These are phyloP conservation scores for Aurifilum marmelostoma DNA, from an alignment of 2,329 filamentous ascomycete genomes.

Conservation along the genomic window DNA sequence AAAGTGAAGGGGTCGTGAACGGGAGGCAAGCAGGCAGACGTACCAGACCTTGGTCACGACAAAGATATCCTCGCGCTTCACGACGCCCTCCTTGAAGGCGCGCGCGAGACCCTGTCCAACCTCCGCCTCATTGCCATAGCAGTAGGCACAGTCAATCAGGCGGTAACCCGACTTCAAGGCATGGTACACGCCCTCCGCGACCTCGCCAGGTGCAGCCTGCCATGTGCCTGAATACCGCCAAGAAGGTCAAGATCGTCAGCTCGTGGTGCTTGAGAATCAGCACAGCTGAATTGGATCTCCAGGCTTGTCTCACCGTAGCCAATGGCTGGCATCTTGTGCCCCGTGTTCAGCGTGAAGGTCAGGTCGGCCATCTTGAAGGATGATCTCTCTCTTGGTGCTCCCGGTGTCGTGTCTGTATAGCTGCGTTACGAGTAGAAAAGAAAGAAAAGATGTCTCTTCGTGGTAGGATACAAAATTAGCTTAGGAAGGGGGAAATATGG, in stretches of 20 bases:
- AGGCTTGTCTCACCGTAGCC: conserved; percentile 57
- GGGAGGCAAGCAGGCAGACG: background rate
- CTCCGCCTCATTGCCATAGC: conserved; percentile 81
- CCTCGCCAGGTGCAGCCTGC: conserved; percentile 63
- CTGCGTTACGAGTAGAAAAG: background rate
- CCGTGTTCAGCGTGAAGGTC: conserved; percentile 67
- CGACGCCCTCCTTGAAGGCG: conserved; percentile 67
- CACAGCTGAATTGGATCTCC: background rate
- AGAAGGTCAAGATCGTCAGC: conserved; percentile 14
- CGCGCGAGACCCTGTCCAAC: conserved; percentile 78
- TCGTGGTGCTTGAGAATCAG: background rate
- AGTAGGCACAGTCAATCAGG: conserved; percentile 73
- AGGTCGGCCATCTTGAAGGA: conserved; percentile 52
- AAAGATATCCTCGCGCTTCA: conserved; percentile 80
- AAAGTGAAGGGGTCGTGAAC: no score
- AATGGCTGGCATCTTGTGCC: conserved; percentile 64
- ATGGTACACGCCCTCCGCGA: conserved; percentile 59
- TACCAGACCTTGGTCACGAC: conserved; percentile 82
- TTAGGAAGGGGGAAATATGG: background rate
- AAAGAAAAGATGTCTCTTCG: background rate
- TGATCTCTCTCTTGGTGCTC: conserved; percentile 16
- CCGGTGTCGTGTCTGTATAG: background rate
- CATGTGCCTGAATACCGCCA: conserved; percentile 57
- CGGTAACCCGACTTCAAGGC: conserved; percentile 62
- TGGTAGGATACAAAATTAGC: background rate